phyloP scores from a whole-genome alignment of 2,329 filamentous ascomycete genomes.

The Colletotrichum neosansevieriae region DNA sequence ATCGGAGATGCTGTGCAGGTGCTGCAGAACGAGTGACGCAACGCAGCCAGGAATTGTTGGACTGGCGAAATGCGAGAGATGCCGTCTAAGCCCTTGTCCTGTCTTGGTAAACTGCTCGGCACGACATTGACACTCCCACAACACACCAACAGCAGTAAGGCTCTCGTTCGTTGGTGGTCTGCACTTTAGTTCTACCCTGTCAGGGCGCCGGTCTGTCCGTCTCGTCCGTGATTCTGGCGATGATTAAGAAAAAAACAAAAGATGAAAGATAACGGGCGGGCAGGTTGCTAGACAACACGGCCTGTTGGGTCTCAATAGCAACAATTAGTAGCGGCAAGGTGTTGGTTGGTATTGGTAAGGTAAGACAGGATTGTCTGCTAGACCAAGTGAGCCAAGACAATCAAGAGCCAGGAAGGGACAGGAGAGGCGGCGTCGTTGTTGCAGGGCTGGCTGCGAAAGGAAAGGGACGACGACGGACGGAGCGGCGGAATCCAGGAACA shows the following conservation, averaged over 20 bases:
- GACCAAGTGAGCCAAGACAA: slow-evolving; percentile 5
- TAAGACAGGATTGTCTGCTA: not conserved
- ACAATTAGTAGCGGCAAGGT: slow-evolving; percentile 5
- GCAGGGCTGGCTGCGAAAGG: not conserved
- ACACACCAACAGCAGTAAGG: not conserved
- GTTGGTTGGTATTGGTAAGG: slow-evolving; percentile 18
- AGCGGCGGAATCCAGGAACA: slow-evolving; percentile 37
- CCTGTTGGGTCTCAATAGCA: slow-evolving; percentile 11
- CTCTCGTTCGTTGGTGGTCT: not conserved
- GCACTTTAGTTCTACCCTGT: not conserved
- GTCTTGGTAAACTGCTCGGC: slow-evolving; percentile 29
- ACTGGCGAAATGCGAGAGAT: slow-evolving; percentile 28
- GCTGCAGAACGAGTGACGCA: slow-evolving; percentile 38
- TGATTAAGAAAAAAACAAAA: not conserved
- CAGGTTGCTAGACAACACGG: slow-evolving; percentile 6
- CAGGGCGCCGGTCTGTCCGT: not conserved
- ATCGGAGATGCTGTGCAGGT: slow-evolving; percentile 33
- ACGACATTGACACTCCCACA: slow-evolving; percentile 10
- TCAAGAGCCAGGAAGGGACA: not conserved
- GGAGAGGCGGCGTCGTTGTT: slow-evolving; percentile 7
- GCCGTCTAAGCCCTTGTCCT: slow-evolving; percentile 37
- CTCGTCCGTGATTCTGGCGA: not conserved
- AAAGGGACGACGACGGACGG: slow-evolving; percentile 16
- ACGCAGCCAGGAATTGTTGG: slow-evolving; percentile 11
- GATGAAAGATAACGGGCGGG: slow-evolving; percentile 15